Conservation (phyloP, 345 rosid genomes). For the Salix koriyanagi region DNA sequence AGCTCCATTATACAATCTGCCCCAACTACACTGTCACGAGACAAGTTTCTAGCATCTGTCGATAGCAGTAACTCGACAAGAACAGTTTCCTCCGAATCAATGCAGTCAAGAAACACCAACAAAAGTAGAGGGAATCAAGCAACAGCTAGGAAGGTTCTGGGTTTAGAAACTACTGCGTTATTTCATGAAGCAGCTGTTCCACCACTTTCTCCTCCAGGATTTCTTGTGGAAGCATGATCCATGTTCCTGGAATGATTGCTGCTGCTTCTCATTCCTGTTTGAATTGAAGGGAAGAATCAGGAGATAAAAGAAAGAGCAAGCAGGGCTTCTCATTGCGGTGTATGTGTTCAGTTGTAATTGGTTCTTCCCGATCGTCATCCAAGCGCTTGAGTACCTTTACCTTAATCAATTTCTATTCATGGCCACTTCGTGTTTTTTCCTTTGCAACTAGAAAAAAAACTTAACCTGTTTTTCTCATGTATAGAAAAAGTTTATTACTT, state of each 20-base stretch:
- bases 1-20: conserved; percentile 25
- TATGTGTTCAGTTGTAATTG: conserved; percentile 7
- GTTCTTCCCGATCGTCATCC: conserved; percentile 47
- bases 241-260: conserved; percentile 14
- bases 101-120: conserved; percentile 7
- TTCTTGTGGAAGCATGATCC: conserved; percentile 21
- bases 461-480: conserved; percentile 4
- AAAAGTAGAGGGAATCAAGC: conserved; percentile 11
- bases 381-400: conserved; percentile 27
- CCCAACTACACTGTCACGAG: conserved; percentile 16
- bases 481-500: conserved; percentile 3
- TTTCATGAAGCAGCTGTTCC: conserved; percentile 25
- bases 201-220: conserved; percentile 38
- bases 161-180: neutral
- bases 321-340: conserved; percentile 6
- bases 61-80: conserved; percentile 19
- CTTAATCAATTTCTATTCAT: neutral
- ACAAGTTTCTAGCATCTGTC: conserved; percentile 28
- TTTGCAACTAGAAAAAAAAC: neutral
- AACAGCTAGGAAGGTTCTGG: conserved; percentile 24
- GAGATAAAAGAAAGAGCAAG: conserved; percentile 27
- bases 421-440: neutral
- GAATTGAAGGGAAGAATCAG: conserved; percentile 31
- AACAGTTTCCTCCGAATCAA: conserved; percentile 17
- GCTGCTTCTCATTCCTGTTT: conserved; percentile 26